Base-by-base conservation (phyloP, 164 flowering plant genomes). In the Platanus orientalis region DNA sequence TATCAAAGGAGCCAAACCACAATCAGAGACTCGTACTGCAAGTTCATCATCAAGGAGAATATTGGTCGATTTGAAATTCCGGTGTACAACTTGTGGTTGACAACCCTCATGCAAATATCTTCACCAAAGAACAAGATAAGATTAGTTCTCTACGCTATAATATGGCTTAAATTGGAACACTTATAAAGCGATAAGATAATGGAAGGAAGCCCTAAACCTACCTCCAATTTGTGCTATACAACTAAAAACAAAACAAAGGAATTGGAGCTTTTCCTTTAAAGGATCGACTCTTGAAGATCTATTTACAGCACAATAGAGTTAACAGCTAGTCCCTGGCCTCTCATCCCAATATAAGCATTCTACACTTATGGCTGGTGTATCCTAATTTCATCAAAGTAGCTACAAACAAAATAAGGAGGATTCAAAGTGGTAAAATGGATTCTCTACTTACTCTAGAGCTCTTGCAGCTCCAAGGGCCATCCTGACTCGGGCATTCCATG, bases 401-500 rank as follows among this genome's bases (percentile, higher is more conserved):
- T 48, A 47, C 19, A 29, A 26, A 60, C 16, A 63, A 54, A 40
- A 26, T 4, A 27, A 19, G 26, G 26, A 23, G 26, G 57, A 30
- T 27, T 13, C 10, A 14, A 19, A 42, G 5, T 40, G 24, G 34
- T 10, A 3, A 13, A 63, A 45, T 2, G 39, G 45, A 45, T 59
- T 16, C 3, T 30, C 26, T 26, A 77, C 96, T 82, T 83, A 94
- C 99, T 87, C 90, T 40, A 94, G 68, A 64, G 96, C 97, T 74
- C 89, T 81, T 66, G 99, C 97, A 74, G 90, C 89, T 71, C 89
- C 99, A 67, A 95, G 92, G n/a, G 97, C 94, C 78, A 90, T 80
- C 57, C 79, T 66, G 56, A 90, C 69, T 32, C 99, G 92, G 24
- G 77, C 67, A 77, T 86, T 84, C 99, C 99, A 95, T 10, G 96